phyloP scores from a whole-genome alignment of 768 basidiomycete genomes.

The Hemileccinum impolitum region DNA sequence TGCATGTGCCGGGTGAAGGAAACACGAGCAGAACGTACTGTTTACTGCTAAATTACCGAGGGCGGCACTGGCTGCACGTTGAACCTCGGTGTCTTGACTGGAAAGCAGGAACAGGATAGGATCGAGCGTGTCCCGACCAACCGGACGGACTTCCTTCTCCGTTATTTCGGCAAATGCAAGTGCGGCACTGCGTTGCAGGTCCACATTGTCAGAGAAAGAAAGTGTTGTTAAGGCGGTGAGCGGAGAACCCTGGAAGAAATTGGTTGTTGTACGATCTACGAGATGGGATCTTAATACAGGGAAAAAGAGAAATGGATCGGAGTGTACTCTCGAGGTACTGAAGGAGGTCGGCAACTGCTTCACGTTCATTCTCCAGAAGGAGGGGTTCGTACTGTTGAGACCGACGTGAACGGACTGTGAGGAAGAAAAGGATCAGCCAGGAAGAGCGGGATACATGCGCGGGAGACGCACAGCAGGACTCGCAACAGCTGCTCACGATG shows the following conservation, averaged over 20 bases:
- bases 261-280: constrained; percentile 89
- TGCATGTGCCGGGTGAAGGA: constrained; percentile 8
- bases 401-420: constrained; percentile 72
- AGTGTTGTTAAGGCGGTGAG: constrained; percentile 93
- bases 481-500: constrained; percentile 76
- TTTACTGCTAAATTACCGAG: constrained; percentile 98
- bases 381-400: constrained; percentile 86
- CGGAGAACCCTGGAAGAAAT: constrained; percentile 95
- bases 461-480: constrained; percentile 66
- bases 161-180: constrained; percentile 99
- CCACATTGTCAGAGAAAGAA: constrained; percentile 98
- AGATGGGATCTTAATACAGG: background rate
- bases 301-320: constrained; percentile 2
- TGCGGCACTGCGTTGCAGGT: constrained; percentile 95
- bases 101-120: constrained; percentile 96
- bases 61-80: constrained; percentile 96
- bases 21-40: constrained; percentile 55
- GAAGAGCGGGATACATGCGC: constrained; percentile 7
- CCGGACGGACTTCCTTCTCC: constrained; percentile 97
- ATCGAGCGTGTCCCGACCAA: constrained; percentile 95
- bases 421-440: constrained; percentile 19
- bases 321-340: constrained; percentile 94
- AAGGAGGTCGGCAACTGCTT: constrained; percentile 95
- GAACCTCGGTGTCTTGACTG: constrained; percentile 98
- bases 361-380: constrained; percentile 88